Evolutionary conservation across 495 filamentous ascomycete species (phyloP), one percentile per base, ranked within the genome.

Genomic region (Diplogelasinospora grovesii): DNA sequence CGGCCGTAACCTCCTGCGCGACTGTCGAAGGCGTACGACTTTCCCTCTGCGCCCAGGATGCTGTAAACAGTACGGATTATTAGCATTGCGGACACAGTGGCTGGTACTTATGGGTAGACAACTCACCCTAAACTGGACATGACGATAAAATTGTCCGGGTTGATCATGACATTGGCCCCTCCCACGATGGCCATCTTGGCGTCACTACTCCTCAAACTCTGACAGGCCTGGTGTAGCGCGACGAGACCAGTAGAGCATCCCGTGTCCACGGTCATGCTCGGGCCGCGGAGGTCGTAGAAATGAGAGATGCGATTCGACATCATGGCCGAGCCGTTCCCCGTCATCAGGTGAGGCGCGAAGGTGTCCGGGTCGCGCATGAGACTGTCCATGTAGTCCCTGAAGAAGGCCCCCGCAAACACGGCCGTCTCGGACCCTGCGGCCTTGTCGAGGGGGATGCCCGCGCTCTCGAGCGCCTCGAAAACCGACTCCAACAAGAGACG

Each of bases 391-490:
- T 41, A 41, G 26, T 41, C 39, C 11, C 14, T n/a, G 18, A 13
- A 8, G 25, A 41, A 22, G 14, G 14, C 15, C 16, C 38, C 38
- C 13, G 38, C 27, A 27, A 30, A 41, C 36, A 39, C 33, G 23
- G 24, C 26, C 14, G 75, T 79, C 0, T 74, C 21, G 56, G 83
- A 74, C 8, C 83, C 74, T 45, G 61, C 77, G 3, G 85, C 81
- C 4, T 74, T 75, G 3, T 83, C 79, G 0, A 85, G 82, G 25
- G 80, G 72, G 45, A 86, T 79, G 0, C 86, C 86, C 4, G 49
- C 81, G 69, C 82, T 84, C 55, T 92, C 86, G 3, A 92, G 67
- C 1, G 85, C 86, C 43, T 89, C 85, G 48, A 86, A 90, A 0
- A 81, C 81, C 32, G 80, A 85, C 25, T 83, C 74, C 4, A 92